Base-by-base conservation (phyloP, 2,329 filamentous ascomycete genomes). In the Verticillium dahliae region DNA sequence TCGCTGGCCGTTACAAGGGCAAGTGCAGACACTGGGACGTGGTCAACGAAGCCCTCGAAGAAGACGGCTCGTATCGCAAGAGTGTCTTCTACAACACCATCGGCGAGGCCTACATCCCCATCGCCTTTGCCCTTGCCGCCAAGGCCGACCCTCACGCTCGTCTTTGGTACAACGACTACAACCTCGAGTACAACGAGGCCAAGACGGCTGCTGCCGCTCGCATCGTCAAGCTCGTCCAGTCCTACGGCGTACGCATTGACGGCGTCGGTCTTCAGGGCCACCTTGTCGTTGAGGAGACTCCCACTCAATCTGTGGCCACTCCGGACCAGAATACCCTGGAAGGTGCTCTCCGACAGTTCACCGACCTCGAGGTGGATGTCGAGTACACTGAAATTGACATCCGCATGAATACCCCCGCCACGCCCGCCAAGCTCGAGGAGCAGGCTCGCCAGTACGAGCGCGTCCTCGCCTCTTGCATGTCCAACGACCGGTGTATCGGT, bases 11-110 rank as follows among this genome's bases (percentile, higher is more conserved):
- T 72, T 88, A 82, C 75, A 81, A 81, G 70, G 81, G 83, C 61
- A 77, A 83, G 66, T 87, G 85, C 72, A 84, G 84, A 69, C 78
- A 81, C 35, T 89, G 85, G 85, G 86, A 89, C 61, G 86, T 89
- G 0, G 80, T 88, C 31, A 89, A 89, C 70, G 86, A 89, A 75
- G 58, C 80, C 4, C 77, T 86, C 50, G 79, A 81, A 62, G 85
- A 88, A 22, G 80, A 83, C 65, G 84, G 83, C 14, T 79, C 76
- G 7, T 83, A 77, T 72, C 77, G 84, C 61, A 67, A 76, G 62
- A 77, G 73, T 61, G 78, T 86, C 63, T 89, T 85, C 73, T 80
- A 81, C 71, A 71, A 78, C 35, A 78, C 78, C 37, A 79, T 88
- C 18, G 84, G 85, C 27, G 78, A 80, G 11, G 76, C 78, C 52